A percentile compares a stretch with the other conserved stretches of the same genome.
These are phyloP conservation scores for Acer yangbiense DNA, from an alignment of 345 rosid species.

Conservation along the genomic window DNA sequence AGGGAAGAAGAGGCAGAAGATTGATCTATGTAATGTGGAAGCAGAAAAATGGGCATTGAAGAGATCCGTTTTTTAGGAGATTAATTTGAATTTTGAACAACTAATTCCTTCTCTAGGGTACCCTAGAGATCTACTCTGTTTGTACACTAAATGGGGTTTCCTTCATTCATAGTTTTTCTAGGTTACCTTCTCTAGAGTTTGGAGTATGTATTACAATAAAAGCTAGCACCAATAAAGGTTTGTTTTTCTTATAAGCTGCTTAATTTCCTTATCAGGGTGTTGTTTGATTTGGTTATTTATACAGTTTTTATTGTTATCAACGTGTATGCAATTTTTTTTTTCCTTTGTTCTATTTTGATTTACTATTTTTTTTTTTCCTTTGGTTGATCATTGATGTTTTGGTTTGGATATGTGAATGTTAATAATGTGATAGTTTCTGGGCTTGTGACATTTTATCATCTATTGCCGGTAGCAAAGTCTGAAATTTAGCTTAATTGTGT, in stretches of 20 bases:
- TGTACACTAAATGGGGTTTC: no score
- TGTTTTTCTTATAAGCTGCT: neutral
- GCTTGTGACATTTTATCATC: no score
- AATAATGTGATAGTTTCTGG: no score
- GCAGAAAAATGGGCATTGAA: neutral
- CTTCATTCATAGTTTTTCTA: neutral
- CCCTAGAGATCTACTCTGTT: neutral
- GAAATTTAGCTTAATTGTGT: neutral
- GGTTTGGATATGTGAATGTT: no score
- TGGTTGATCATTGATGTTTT: neutral
- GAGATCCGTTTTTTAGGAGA: neutral
- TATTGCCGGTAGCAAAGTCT: neutral
- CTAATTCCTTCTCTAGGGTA: neutral
- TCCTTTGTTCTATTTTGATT: no score
- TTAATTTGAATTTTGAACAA: neutral
- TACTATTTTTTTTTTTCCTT: neutral
- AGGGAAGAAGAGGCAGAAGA: conserved; percentile 77
- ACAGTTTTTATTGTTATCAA: neutral
- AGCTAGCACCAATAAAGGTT: no score
- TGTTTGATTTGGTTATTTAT: neutral
- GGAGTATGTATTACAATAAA: no score
- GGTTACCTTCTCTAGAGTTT: neutral
- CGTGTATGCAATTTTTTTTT: neutral
- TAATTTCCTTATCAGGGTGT: neutral
- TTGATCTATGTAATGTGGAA: conserved; percentile 21